Evolutionary conservation across 2,329 filamentous ascomycete genomes (phyloP), one percentile per base, ranked within the genome.

Genomic region (Calycina herbarum): DNA sequence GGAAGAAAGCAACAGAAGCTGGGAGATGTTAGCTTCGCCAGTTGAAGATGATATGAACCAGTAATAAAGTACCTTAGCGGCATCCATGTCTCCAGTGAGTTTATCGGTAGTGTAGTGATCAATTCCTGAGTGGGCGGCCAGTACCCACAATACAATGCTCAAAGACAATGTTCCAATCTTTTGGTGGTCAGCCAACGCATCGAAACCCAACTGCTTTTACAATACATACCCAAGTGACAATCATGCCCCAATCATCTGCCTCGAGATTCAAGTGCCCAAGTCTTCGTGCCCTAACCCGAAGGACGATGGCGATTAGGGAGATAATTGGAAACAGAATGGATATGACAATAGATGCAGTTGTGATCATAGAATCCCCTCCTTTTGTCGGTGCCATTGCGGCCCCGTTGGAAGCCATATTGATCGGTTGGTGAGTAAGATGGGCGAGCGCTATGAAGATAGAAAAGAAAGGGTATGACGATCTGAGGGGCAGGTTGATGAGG

Each of bases 51-150:
- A 51, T 51, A 17, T 51, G 45, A 51, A 17, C 5, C 45, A 51
- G 45, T 33, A 24, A 8, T 51, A 24, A 51, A 51, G 45, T 51
- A 51, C 45, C 45, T 51, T 51, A 51, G 45, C 45, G 45, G 45
- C 20, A 51, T 17, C 45, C 20, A 17, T 17, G 11, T 51, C 20
- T 51, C 45, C 45, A 24, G 45, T 5, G 45, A 51, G 45, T 24
- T 51, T 24, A 51, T 51, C 45, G 45, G 20, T 24, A 17, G 15
- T 51, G 45, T 17, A 51, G 20, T 51, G 20, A 51, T 51, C 45
- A 17, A 51, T 51, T 51, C 45, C 45, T 5, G 45, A 51, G 15
- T 17, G 15, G 20, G 17, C 45, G 10, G 45, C 45, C 15, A 51
- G 45, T 7, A 51, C 45, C 45, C 45, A 51, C 45, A 51, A 24